A percentile compares a stretch with the other conserved stretches of the same genome.
phyloP scores from a whole-genome alignment of 2,329 filamentous ascomycete genomes.

The Colletotrichum spinosum region DNA sequence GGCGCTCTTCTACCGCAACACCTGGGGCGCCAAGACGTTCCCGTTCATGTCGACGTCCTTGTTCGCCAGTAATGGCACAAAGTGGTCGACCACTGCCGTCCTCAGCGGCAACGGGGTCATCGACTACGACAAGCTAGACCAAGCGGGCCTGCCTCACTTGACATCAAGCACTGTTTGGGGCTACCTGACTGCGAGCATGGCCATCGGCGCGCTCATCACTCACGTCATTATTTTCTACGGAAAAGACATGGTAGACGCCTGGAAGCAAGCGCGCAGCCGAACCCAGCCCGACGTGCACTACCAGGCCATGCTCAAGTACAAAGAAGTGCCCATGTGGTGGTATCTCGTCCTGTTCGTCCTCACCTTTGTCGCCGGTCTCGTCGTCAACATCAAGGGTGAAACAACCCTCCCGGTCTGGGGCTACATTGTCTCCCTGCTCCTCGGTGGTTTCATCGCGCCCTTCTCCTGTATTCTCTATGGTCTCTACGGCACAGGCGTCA shows the following conservation, averaged over 20 bases:
- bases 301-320: conserved; percentile 53
- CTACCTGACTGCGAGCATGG: conserved; percentile 46
- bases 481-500: conserved; percentile 38
- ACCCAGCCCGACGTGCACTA: conserved; percentile 53
- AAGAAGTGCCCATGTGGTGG: conserved; percentile 53
- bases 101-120: conserved; percentile 41
- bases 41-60: conserved; percentile 48
- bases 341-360: conserved; percentile 46
- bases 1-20: conserved; percentile 54
- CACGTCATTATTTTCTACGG: conserved; percentile 40
- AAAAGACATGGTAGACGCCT: conserved; percentile 36
- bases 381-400: conserved; percentile 49
- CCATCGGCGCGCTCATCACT: conserved; percentile 40
- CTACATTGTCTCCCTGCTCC: conserved; percentile 48
- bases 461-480: conserved; percentile 45
- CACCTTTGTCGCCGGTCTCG: conserved; percentile 48
- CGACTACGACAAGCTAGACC: conserved; percentile 42
- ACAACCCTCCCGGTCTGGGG: conserved; percentile 51
- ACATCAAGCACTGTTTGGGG: conserved; percentile 44
- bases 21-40: conserved; percentile 49
- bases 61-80: conserved; percentile 43
- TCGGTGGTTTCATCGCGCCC: conserved; percentile 51
- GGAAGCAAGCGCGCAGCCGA: conserved; percentile 39
- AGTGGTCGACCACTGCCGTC: conserved; percentile 40
- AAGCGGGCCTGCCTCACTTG: conserved; percentile 43